These are phyloP conservation scores for Cladosporium sp. DNA, from an alignment of 2,329 filamentous ascomycete species.

Conservation along the genomic window DNA sequence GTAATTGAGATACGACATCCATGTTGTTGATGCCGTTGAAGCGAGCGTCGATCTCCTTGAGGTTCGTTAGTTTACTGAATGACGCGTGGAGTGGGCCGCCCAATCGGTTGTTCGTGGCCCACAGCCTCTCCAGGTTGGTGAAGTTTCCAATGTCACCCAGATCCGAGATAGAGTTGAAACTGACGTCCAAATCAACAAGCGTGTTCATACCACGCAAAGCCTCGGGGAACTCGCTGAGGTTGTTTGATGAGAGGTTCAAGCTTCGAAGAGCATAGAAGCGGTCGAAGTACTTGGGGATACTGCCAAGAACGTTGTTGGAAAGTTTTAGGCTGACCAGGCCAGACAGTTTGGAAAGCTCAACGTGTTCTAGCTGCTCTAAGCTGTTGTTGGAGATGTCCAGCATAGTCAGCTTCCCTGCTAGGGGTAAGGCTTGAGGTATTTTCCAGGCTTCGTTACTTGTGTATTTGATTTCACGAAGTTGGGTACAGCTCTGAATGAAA, in stretches of 20 bases:
- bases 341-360: constrained; percentile 73
- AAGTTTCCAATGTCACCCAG: constrained; percentile 81
- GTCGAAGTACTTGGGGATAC: constrained; percentile 79
- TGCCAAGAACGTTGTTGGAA: constrained; percentile 85
- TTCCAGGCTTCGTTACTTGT: constrained; percentile 90
- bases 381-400: constrained; percentile 95
- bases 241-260: constrained; percentile 92
- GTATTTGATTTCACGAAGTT: constrained; percentile 92
- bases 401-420: constrained; percentile 79
- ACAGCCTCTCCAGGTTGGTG: constrained; percentile 79
- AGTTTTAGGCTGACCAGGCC: constrained; percentile 86
- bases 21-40: constrained; percentile 91
- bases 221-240: constrained; percentile 78
- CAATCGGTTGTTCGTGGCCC: constrained; percentile 93
- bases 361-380: constrained; percentile 82
- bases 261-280: constrained; percentile 77
- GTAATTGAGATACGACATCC: constrained; percentile 80
- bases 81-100: constrained; percentile 69
- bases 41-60: constrained; percentile 91
- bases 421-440: constrained; percentile 78
- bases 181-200: constrained; percentile 90
- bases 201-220: constrained; percentile 82
- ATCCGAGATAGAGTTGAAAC: constrained; percentile 85
- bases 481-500: constrained; percentile 91
- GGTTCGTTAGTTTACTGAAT: constrained; percentile 71